A percentile compares a stretch with the other conserved stretches of the same genome.
phyloP scores from a whole-genome alignment of 140 eudicot species.

The Senecio squalidus region DNA sequence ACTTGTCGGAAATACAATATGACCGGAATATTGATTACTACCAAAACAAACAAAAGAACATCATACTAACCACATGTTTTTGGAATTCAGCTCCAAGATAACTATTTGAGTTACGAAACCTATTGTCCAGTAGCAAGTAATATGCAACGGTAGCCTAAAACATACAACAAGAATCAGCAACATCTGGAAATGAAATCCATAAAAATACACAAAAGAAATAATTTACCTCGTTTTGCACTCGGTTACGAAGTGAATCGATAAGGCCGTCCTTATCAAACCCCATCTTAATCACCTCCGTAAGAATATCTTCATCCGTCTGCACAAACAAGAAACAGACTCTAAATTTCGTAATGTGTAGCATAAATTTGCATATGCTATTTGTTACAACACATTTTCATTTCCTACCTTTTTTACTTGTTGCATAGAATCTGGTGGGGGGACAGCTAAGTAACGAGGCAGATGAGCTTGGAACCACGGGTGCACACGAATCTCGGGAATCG shows the following conservation, averaged over 20 bases:
- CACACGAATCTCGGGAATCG: slow-evolving; percentile 70
- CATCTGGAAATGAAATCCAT: neutral
- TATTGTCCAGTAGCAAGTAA: slow-evolving; percentile 85
- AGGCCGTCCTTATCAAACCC: slow-evolving; percentile 77
- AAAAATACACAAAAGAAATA: neutral
- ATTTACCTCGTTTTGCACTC: slow-evolving; percentile 82
- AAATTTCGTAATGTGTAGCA: neutral
- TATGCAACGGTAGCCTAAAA: slow-evolving; percentile 91
- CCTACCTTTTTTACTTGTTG: slow-evolving; percentile 91
- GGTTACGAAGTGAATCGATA: slow-evolving; percentile 73
- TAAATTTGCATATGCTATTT: neutral
- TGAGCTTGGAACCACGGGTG: slow-evolving; percentile 79
- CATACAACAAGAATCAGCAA: slow-evolving; percentile 8
- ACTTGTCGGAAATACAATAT: too few relatives aligned
- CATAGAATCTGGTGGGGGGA: slow-evolving; percentile 84
- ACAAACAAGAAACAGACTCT: neutral
- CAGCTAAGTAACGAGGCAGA: slow-evolving; percentile 72
- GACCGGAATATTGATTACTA: neutral
- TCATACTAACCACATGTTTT: slow-evolving; percentile 62
- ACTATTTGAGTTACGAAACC: slow-evolving; percentile 77
- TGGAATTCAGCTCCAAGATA: slow-evolving; percentile 97
- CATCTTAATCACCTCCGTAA: slow-evolving; percentile 75
- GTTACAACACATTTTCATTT: neutral
- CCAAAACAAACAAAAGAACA: neutral
- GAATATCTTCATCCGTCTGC: slow-evolving; percentile 88